Base-by-base conservation (phyloP, 2,329 filamentous ascomycete species). In the Pseudonectria foliicola region DNA sequence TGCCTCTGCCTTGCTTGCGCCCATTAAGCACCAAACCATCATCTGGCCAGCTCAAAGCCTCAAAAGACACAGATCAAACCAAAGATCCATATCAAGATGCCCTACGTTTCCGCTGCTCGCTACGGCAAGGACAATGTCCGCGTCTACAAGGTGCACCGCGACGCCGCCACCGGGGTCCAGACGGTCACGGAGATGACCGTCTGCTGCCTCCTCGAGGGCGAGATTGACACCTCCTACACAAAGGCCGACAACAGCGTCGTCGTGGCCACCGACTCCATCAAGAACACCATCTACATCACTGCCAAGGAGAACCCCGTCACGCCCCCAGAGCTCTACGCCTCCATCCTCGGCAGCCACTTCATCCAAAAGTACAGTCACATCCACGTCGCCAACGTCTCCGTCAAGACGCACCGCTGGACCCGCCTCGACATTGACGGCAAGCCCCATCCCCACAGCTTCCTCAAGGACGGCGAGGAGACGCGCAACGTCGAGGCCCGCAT, bases 61-160 rank as follows among this genome's bases (percentile, higher is more conserved):
- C 39, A 39, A 32, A 25, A 37, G 26, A 39, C 46, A 28, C 38
- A 41, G 28, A 27, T 29, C 27, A 30, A 35, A 38, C 18, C 33
- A 35, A 48, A 43, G 37, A 40, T 31, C 34, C 39, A 33, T 15
- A 34, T 36, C 43, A 47, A 28, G 30, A 80, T 80, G 75, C 63
- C 75, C 45, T 59, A 61, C 49, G 62, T 81, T 41, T 68, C 73
- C 40, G 66, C 75, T 53, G 84, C 85, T 52, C 79, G 81, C 58
- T 90, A 89, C 61, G 85, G 85, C 68, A 90, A 98, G 78, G 92
- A 96, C 77, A 96, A 98, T 69, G 83, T 98, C 73, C 89, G 92
- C 56, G 79, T 98, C 54, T 94, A 84, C 78, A 98, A 98, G 66
- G 88, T 95, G 55, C 74, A 93, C 56, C 80, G 79, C 53, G 80